phyloP scores from a whole-genome alignment of 768 basidiomycete species.

The Tricholoma furcatifolium region DNA sequence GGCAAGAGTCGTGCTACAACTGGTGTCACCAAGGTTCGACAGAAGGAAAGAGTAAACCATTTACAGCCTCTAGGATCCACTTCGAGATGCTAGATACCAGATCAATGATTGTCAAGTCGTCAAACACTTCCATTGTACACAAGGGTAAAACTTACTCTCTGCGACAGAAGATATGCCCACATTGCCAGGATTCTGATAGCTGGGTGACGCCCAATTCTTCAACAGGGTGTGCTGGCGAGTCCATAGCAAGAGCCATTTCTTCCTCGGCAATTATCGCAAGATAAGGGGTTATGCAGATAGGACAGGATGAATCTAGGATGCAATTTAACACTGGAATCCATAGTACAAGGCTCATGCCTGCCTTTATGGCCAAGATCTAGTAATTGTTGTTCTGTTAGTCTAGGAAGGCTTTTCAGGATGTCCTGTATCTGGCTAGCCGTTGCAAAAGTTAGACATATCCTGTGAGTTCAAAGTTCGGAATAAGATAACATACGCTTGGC shows the following conservation, averaged over 20 bases:
- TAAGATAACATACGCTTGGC: slow-evolving; percentile 15
- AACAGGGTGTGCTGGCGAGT: slow-evolving; percentile 71
- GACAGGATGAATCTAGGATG: slow-evolving; percentile 61
- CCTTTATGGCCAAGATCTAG: slow-evolving; percentile 47
- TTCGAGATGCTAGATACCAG: slow-evolving; percentile 55
- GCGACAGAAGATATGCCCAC: slow-evolving; percentile 77
- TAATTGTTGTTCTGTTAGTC: slow-evolving; percentile 50
- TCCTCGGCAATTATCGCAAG: slow-evolving; percentile 71
- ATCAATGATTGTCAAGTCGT: slow-evolving; percentile 5
- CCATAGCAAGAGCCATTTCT: slow-evolving; percentile 72
- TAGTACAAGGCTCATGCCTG: slow-evolving; percentile 14
- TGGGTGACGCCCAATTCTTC: slow-evolving; percentile 72
- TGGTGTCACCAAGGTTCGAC: neutral
- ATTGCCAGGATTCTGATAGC: slow-evolving; percentile 49
- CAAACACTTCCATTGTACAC: too few relatives aligned
- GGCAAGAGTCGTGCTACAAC: slow-evolving; percentile 60
- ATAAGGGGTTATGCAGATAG: slow-evolving; percentile 73
- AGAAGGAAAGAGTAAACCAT: slow-evolving; percentile 19
- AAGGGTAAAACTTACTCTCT: slow-evolving; percentile 54
- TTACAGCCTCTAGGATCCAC: slow-evolving; percentile 61
- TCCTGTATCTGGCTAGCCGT: slow-evolving; percentile 35
- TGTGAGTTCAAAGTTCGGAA: neutral
- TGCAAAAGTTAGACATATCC: neutral
- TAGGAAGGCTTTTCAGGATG: slow-evolving; percentile 47
- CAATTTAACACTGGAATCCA: neutral